These are phyloP conservation scores for Wickerhamiella domercqiae DNA, from an alignment of 805 yeast species.

Conservation along the genomic window DNA sequence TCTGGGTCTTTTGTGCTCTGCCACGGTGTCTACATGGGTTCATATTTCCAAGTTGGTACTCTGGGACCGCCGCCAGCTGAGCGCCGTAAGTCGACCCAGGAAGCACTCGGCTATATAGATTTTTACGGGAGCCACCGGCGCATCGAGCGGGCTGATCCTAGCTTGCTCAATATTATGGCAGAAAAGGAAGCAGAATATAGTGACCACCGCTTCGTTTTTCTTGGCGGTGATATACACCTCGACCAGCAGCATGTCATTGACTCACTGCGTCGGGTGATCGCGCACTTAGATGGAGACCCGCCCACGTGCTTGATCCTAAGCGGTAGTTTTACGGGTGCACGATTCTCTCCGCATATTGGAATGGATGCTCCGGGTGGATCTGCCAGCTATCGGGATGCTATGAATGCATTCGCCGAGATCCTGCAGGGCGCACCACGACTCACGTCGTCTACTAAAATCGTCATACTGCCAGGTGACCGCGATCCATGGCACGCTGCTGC, in stretches of 20 bases:
- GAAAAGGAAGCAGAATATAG: constrained; percentile 39
- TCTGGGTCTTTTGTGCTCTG: constrained; percentile 66
- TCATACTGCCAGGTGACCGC: constrained; percentile 75
- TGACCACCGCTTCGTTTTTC: constrained; percentile 45
- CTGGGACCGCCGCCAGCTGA: constrained; percentile 86
- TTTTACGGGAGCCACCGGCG: constrained; percentile 31
- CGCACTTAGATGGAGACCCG: constrained; percentile 34
- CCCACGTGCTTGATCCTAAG: constrained; percentile 62
- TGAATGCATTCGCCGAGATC: constrained; percentile 58
- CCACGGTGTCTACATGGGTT: constrained; percentile 63
- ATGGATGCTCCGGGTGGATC: constrained; percentile 30
- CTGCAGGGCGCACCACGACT: constrained; percentile 45
- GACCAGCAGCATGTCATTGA: constrained; percentile 45
- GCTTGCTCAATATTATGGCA: constrained; percentile 38
- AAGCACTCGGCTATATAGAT: constrained; percentile 66
- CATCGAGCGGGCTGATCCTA: constrained; percentile 41
- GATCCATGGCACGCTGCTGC: constrained; percentile 90
- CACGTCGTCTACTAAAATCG: constrained; percentile 37
- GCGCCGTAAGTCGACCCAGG: constrained; percentile 45
- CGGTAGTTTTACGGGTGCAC: constrained; percentile 64
- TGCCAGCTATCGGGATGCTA: constrained; percentile 36
- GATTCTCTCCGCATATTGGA: constrained; percentile 34
- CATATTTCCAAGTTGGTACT: constrained; percentile 53
- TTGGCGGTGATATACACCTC: constrained; percentile 62
- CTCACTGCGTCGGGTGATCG: constrained; percentile 50